phyloP scores from a whole-genome alignment of 768 basidiomycete genomes.

The Calocybe cyanea region DNA sequence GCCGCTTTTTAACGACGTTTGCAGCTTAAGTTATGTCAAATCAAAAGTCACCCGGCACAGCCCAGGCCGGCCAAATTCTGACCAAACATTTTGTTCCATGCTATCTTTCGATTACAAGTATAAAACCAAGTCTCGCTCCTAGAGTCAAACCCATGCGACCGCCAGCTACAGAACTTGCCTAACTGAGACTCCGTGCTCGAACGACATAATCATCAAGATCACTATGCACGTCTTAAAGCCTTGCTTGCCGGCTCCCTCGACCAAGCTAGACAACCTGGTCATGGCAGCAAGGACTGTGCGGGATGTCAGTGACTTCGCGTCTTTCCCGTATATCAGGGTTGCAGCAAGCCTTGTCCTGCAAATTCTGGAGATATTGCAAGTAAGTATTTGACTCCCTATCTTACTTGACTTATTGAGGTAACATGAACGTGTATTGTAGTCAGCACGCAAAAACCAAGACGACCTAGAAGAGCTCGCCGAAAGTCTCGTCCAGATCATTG shows the following conservation, averaged over 20 bases:
- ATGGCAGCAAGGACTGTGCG: neutral
- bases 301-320: neutral
- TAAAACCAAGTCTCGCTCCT: too few relatives aligned
- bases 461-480: conserved; percentile 9
- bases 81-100: too few relatives aligned
- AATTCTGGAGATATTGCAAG: conserved; percentile 8
- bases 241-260: neutral
- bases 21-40: conserved; percentile 6
- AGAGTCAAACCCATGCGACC: too few relatives aligned
- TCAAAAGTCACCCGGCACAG: neutral
- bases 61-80: too few relatives aligned
- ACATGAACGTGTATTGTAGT: neutral
- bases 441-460: conserved; percentile 2
- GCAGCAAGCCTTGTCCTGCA: conserved; percentile 8
- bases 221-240: neutral
- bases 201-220: neutral
- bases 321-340: conserved; percentile 5
- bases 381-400: neutral
- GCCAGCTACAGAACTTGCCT: too few relatives aligned
- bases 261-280: conserved; percentile 6
- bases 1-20: too few relatives aligned
- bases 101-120: too few relatives aligned
- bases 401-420: neutral
- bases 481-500: conserved; percentile 6
- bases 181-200: too few relatives aligned